Evolutionary conservation across 2,329 filamentous ascomycete genomes (phyloP).

Genomic region (Xylaria sp.): DNA sequence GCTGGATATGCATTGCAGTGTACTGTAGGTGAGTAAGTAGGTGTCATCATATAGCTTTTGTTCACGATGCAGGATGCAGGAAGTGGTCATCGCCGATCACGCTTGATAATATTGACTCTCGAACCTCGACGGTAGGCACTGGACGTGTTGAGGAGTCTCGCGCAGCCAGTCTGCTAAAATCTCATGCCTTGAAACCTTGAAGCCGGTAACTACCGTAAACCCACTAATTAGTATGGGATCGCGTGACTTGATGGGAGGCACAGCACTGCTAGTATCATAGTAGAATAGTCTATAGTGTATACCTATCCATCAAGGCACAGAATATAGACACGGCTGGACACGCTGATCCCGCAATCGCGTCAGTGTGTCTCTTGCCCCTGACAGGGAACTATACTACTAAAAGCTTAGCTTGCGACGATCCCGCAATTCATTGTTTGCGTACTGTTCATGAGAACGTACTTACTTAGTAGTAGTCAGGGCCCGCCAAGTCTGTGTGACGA

Average conservation of each 20-base stretch:
- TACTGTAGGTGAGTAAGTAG: neutral
- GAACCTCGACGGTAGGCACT: slow-evolving; percentile 2
- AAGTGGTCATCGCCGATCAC: slow-evolving; percentile 12
- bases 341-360: slow-evolving; percentile 12
- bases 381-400: neutral
- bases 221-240: slow-evolving; percentile 6
- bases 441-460: slow-evolving; percentile 11
- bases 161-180: slow-evolving; percentile 16
- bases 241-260: neutral
- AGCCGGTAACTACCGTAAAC: slow-evolving; percentile 3
- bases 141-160: slow-evolving; percentile 11
- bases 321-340: neutral
- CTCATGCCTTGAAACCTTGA: neutral
- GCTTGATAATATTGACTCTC: neutral
- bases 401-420: slow-evolving; percentile 20
- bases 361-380: neutral
- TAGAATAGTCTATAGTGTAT: neutral
- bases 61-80: slow-evolving; percentile 8
- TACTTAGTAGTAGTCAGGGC: neutral
- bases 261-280: neutral
- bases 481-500: slow-evolving; percentile 35
- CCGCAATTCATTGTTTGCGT: slow-evolving; percentile 6
- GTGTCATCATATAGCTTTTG: slow-evolving; percentile 8
- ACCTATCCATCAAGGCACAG: neutral
- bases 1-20: slow-evolving; percentile 2